Evolutionary conservation across 345 rosid species (phyloP).

Genomic region (Populus ilicifolia): DNA sequence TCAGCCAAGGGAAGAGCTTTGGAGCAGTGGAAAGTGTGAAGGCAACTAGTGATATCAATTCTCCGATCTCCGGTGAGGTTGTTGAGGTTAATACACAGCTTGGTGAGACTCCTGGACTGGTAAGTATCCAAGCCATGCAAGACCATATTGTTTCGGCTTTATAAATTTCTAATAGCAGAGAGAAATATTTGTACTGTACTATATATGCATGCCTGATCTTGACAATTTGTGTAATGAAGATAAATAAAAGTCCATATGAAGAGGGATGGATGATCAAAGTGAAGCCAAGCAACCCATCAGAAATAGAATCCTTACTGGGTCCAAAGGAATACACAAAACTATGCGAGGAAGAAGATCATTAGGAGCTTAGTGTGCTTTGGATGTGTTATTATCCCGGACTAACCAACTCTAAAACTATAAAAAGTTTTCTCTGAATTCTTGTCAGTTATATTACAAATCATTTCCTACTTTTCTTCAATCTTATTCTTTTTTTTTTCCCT

Average conservation of each 20-base stretch:
- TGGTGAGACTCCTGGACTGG: slow-evolving; percentile 66
- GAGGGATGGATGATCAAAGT: slow-evolving; percentile 97
- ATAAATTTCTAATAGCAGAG: neutral
- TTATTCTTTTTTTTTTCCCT: too few species aligned
- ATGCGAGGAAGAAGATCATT: slow-evolving; percentile 94
- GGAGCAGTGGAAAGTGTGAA: slow-evolving; percentile 96
- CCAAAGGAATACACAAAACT: slow-evolving; percentile 75
- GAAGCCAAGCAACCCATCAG: slow-evolving; percentile 77
- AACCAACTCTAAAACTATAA: neutral
- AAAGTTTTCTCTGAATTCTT: neutral
- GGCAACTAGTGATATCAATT: slow-evolving; percentile 84
- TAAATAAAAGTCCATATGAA: slow-evolving; percentile 83
- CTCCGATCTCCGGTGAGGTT: slow-evolving; percentile 86
- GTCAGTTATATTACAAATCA: neutral
- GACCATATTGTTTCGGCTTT: neutral
- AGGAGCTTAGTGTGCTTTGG: slow-evolving; percentile 11
- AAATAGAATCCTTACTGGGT: slow-evolving; percentile 69
- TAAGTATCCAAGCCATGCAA: slow-evolving; percentile 17
- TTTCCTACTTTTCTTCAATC: neutral
- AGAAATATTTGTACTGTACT: neutral
- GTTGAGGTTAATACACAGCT: slow-evolving; percentile 78
- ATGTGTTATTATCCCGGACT: neutral
- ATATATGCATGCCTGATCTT: neutral
- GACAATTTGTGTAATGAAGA: slow-evolving; percentile 33
- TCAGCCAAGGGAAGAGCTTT: slow-evolving; percentile 54